Evolutionary conservation across 345 rosid species (phyloP).

Genomic region (Psidium guajava): DNA sequence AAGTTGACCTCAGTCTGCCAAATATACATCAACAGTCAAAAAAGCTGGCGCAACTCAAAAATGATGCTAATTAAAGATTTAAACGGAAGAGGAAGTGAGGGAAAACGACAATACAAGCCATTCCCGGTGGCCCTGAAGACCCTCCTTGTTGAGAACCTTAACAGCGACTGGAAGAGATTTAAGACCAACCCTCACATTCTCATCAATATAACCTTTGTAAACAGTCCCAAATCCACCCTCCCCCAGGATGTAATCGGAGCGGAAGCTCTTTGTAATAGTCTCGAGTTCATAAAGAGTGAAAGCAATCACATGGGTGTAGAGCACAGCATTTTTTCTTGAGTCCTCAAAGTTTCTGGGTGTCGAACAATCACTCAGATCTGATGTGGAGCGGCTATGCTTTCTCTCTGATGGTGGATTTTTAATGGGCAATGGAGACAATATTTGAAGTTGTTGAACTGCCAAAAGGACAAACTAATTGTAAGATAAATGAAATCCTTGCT

Average conservation of each 20-base stretch:
- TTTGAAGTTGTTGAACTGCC: conserved; percentile 71
- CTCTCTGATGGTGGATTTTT: conserved; percentile 26
- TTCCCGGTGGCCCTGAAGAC: conserved; percentile 96
- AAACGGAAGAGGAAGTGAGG: background rate
- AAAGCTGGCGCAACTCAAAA: background rate
- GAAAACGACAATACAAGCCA: conserved; percentile 50
- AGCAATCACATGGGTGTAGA: conserved; percentile 73
- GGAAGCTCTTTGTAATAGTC: conserved; percentile 96
- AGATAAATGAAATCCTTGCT: background rate
- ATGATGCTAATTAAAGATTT: background rate
- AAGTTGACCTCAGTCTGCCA: conserved; percentile 42
- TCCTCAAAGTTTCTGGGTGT: conserved; percentile 60
- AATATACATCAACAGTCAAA: background rate
- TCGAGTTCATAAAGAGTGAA: conserved; percentile 84
- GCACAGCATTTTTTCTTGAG: conserved; percentile 47
- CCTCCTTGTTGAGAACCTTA: conserved; percentile 94
- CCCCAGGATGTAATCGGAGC: conserved; percentile 87
- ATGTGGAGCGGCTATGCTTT: conserved; percentile 61
- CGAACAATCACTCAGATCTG: conserved; percentile 90
- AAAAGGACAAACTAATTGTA: background rate
- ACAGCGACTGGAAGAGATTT: conserved; percentile 95
- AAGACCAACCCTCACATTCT: conserved; percentile 87
- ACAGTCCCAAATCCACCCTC: conserved; percentile 98
- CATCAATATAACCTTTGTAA: conserved; percentile 93
- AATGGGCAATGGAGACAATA: conserved; percentile 21